Conservation (phyloP, 352 stramenopile genomes). For the Phytophthora ohioensis region DNA sequence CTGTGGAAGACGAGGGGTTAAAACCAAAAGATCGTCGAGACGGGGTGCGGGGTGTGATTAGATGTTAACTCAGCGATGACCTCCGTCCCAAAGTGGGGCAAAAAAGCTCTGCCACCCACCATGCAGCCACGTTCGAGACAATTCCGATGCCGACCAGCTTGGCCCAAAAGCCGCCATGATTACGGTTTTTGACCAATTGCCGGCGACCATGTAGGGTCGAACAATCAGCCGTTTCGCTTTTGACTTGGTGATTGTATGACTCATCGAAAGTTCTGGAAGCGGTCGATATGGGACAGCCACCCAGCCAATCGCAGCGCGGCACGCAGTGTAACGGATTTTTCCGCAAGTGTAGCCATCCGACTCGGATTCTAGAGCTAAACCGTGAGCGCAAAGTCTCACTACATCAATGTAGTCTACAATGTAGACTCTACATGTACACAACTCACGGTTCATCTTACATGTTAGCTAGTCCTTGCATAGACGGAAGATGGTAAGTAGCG, state of each 20-base stretch:
- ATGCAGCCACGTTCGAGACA: conserved; percentile 17
- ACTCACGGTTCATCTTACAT: no score
- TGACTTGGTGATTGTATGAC: conserved; percentile 17
- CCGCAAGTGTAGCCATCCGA: conserved; percentile 17
- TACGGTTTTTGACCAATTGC: background rate
- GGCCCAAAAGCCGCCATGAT: background rate
- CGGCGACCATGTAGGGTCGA: background rate
- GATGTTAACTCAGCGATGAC: background rate
- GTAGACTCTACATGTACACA: no score
- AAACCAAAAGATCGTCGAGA: conserved; percentile 21
- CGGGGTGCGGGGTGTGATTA: background rate
- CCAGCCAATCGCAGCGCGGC: conserved; percentile 14
- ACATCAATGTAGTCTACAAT: no score
- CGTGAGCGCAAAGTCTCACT: no score
- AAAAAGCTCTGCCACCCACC: conserved; percentile 16
- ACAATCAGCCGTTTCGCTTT: conserved; percentile 8
- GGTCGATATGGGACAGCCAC: background rate
- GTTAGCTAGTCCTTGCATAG: no score
- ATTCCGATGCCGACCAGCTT: conserved; percentile 6
- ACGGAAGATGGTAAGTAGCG: no score
- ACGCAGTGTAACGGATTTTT: conserved; percentile 24
- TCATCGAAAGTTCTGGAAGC: conserved; percentile 13
- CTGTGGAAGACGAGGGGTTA: background rate
- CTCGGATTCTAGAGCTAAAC: background rate
- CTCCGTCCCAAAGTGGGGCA: conserved; percentile 7